Percentiles rank a stretch among this genome's conserved stretches.
Conservation (phyloP, 2,329 filamentous ascomycete species). For the Aspergillus felis region DNA sequence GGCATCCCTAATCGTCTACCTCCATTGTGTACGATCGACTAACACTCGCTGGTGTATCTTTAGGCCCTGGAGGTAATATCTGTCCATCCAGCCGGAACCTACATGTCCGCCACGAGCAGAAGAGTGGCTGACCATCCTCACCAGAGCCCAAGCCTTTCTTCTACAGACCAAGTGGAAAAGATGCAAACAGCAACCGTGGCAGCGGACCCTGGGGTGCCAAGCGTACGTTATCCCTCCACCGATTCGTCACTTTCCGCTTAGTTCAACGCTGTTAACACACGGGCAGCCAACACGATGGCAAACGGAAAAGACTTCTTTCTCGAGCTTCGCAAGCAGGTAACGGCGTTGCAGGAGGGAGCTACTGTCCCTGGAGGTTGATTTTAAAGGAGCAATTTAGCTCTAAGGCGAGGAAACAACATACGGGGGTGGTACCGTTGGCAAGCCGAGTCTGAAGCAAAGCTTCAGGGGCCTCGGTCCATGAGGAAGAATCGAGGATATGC, state of each 20-base stretch:
- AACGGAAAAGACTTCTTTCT: conserved; percentile 49
- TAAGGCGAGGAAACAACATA: not conserved
- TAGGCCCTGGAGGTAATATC: conserved; percentile 29
- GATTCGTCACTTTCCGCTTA: not conserved
- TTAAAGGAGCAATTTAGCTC: not conserved
- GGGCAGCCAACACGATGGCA: conserved; percentile 44
- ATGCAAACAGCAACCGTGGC: conserved; percentile 31
- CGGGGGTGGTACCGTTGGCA: not conserved
- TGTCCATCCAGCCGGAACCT: not conserved
- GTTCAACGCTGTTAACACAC: conserved; percentile 6
- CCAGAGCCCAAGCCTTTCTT: conserved; percentile 31
- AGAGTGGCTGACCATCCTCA: conserved; percentile 2
- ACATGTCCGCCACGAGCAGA: not conserved
- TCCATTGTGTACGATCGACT: not conserved
- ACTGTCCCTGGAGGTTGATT: conserved; percentile 34
- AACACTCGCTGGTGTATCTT: not conserved
- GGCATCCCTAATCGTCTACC: not conserved
- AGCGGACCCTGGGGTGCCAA: conserved; percentile 44
- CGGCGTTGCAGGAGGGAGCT: conserved; percentile 35
- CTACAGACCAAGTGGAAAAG: conserved; percentile 39
- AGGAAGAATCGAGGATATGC: not conserved
- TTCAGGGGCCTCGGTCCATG: not conserved
- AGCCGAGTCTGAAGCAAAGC: not conserved
- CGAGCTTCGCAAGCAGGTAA: conserved; percentile 47
- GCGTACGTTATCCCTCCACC: conserved; percentile 28